Conservation (phyloP, 2,329 filamentous ascomycete genomes). For the Aspergillus quadrilineatus region DNA sequence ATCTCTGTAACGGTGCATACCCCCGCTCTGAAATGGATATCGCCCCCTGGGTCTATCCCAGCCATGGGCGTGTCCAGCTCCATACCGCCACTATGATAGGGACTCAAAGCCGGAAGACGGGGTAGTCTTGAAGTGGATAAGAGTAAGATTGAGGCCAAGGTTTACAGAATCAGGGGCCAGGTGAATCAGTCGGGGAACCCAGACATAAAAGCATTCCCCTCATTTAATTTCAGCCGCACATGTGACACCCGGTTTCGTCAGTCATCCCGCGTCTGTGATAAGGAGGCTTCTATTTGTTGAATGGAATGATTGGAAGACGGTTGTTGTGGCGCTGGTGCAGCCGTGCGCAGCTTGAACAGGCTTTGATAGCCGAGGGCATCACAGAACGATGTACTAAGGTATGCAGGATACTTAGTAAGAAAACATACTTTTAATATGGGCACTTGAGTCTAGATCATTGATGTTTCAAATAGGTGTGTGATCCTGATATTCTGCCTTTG, state of each 20-base stretch:
- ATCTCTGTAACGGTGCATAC: conserved; percentile 1
- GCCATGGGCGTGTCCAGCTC: conserved; percentile 11
- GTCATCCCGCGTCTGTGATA: background rate
- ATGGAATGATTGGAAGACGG: background rate
- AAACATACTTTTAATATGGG: no score
- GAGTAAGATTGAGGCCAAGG: background rate
- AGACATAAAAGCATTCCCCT: background rate
- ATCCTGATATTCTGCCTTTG: no score
- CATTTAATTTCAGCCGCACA: background rate
- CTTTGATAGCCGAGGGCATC: background rate
- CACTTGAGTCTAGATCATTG: no score
- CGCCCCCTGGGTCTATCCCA: background rate
- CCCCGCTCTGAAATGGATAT: conserved; percentile 4
- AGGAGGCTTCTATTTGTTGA: background rate
- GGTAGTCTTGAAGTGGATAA: background rate
- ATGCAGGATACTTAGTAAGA: no score
- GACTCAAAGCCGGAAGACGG: background rate
- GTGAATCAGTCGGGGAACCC: background rate
- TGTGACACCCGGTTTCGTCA: no score
- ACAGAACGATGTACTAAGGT: no score
- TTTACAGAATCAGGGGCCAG: background rate
- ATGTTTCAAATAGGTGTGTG: no score
- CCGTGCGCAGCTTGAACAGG: background rate
- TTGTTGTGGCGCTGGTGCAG: background rate
- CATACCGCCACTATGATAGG: background rate